These are phyloP conservation scores for Aphanomyces euteiches DNA, from an alignment of 352 stramenopile species.

Conservation along the genomic window DNA sequence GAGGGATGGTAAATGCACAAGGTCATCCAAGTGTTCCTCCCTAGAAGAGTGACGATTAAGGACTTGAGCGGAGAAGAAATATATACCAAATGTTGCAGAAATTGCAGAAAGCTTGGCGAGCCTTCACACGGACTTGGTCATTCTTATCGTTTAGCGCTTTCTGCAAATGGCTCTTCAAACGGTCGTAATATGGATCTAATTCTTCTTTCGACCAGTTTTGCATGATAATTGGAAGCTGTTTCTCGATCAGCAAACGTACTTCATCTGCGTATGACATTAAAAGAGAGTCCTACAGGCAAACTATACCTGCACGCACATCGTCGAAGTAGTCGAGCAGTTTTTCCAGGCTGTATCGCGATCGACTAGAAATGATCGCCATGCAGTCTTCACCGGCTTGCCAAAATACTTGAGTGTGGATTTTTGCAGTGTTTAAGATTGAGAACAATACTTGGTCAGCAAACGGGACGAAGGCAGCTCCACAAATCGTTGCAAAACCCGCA, in stretches of 20 bases:
- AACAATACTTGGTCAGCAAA: conserved; percentile 18
- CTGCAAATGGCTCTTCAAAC: conserved; percentile 1
- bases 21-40: conserved; percentile 20
- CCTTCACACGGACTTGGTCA: background rate
- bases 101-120: conserved; percentile 21
- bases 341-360: conserved; percentile 8
- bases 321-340: background rate
- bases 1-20: conserved; percentile 10
- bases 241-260: conserved; percentile 5
- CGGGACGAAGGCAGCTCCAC: conserved; percentile 6
- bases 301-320: background rate
- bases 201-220: conserved; percentile 8
- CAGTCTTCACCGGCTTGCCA: conserved; percentile 9
- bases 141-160: conserved; percentile 21
- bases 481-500: background rate
- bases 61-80: background rate
- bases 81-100: conserved; percentile 19
- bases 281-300: background rate
- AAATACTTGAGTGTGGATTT: conserved; percentile 8
- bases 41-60: background rate
- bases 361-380: conserved; percentile 3
- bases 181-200: conserved; percentile 10
- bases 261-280: conserved; percentile 4
- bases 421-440: conserved; percentile 19
- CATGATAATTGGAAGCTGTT: conserved; percentile 24